Percentiles rank a stretch among this genome's conserved stretches.
phyloP scores from a whole-genome alignment of 2,329 filamentous ascomycete genomes.

The Diplocarpon rosae region DNA sequence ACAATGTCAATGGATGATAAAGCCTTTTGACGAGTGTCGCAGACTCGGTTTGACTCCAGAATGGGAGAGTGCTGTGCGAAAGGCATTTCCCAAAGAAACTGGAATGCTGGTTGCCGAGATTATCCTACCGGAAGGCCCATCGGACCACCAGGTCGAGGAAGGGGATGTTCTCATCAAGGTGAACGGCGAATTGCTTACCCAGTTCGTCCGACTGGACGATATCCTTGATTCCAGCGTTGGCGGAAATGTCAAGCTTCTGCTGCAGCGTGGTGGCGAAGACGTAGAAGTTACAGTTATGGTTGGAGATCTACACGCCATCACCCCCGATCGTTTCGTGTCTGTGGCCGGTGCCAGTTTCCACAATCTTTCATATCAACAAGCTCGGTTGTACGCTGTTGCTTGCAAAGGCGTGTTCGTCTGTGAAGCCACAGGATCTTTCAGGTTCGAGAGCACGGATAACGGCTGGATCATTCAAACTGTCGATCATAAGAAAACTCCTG shows the following conservation, averaged over 20 bases:
- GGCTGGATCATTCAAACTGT: constrained; percentile 92
- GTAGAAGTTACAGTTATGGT: constrained; percentile 76
- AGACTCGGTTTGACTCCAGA: constrained; percentile 73
- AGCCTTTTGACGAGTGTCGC: constrained; percentile 94
- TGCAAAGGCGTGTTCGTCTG: constrained; percentile 90
- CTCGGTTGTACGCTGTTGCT: constrained; percentile 87
- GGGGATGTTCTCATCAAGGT: constrained; percentile 90
- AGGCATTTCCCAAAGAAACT: constrained; percentile 81
- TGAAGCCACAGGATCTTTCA: constrained; percentile 89
- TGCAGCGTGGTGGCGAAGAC: constrained; percentile 83
- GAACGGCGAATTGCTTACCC: constrained; percentile 84
- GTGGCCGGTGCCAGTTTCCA: constrained; percentile 94
- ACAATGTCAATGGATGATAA: constrained; percentile 92
- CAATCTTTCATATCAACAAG: constrained; percentile 92
- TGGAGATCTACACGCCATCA: constrained; percentile 86
- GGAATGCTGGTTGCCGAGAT: constrained; percentile 97
- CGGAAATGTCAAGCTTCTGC: constrained; percentile 62
- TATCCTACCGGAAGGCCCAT: constrained; percentile 81
- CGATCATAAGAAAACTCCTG: constrained; percentile 81
- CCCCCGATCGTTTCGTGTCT: constrained; percentile 88
- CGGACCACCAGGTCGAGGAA: constrained; percentile 77
- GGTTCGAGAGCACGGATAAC: constrained; percentile 80
- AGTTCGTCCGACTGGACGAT: constrained; percentile 84
- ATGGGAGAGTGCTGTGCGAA: constrained; percentile 77
- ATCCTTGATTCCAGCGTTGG: constrained; percentile 84